These are phyloP conservation scores for Globisporangium sylvaticum DNA, from an alignment of 352 stramenopile species.

Conservation along the genomic window DNA sequence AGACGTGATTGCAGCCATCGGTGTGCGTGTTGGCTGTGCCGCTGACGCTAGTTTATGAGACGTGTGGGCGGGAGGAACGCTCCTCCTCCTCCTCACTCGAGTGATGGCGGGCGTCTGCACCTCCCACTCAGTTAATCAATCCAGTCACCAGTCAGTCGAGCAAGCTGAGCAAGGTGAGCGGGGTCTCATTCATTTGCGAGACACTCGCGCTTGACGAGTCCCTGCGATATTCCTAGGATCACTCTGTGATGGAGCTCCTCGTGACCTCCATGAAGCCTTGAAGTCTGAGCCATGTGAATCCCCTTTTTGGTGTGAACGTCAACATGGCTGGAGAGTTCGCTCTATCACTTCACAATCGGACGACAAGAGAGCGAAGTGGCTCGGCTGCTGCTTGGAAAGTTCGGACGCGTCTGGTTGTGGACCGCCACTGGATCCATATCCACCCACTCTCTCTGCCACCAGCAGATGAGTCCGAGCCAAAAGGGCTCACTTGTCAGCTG, in stretches of 20 bases:
- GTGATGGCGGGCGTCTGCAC: not conserved
- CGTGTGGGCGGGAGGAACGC: not conserved
- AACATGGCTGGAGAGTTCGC: not conserved
- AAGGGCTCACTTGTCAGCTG: not conserved
- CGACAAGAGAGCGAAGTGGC: slow-evolving; percentile 1
- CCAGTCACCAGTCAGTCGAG: not conserved
- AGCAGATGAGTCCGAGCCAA: not conserved
- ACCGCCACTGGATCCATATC: not conserved
- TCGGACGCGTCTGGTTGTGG: not conserved
- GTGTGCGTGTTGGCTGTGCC: not conserved
- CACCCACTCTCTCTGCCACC: not conserved
- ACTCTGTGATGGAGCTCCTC: not conserved
- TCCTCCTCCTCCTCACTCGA: too few species aligned
- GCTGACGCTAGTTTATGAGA: not conserved
- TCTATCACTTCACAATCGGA: not conserved
- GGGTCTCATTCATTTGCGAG: not conserved
- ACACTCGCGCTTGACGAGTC: not conserved
- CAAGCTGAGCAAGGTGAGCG: not conserved
- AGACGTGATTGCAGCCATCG: not conserved
- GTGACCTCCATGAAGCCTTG: not conserved
- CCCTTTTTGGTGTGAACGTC: not conserved
- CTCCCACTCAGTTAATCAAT: not conserved
- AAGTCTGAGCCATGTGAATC: not conserved
- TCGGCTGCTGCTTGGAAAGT: slow-evolving; percentile 5
- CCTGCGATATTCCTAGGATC: not conserved